These are phyloP conservation scores for Fusarium sp. DNA, from an alignment of 2,329 filamentous ascomycete genomes.

Conservation along the genomic window DNA sequence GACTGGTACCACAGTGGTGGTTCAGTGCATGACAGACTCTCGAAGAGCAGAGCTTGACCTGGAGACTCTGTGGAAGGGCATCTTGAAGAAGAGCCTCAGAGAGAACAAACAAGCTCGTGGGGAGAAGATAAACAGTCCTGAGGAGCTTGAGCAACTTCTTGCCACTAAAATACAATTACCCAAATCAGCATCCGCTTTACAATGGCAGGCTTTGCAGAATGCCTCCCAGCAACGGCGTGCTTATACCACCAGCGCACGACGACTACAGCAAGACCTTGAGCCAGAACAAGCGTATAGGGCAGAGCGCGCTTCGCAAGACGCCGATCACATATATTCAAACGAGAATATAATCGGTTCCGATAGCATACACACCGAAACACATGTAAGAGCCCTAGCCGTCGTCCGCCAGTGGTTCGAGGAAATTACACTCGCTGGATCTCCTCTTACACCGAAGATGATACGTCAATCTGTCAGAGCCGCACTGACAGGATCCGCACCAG, in stretches of 20 bases:
- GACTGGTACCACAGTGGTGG: conserved; percentile 63
- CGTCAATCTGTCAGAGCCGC: conserved; percentile 54
- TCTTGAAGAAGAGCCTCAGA: conserved; percentile 52
- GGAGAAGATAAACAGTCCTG: conserved; percentile 33
- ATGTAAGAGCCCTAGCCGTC: conserved; percentile 25
- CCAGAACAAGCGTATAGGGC: not conserved
- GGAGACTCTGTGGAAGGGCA: conserved; percentile 62
- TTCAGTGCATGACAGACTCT: conserved; percentile 68
- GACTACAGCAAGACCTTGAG: conserved; percentile 25
- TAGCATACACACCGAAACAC: not conserved
- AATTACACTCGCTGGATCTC: conserved; percentile 53
- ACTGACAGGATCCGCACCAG: conserved; percentile 45
- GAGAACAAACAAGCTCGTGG: conserved; percentile 48
- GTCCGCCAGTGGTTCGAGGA: conserved; percentile 51
- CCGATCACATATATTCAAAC: not conserved
- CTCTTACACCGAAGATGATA: conserved; percentile 51
- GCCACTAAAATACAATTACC: conserved; percentile 50
- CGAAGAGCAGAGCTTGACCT: conserved; percentile 64
- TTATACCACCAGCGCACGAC: conserved; percentile 50
- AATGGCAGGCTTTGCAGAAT: conserved; percentile 51
- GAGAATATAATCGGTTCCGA: not conserved
- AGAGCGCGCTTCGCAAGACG: not conserved
- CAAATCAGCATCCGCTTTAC: conserved; percentile 44
- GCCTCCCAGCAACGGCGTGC: conserved; percentile 50
- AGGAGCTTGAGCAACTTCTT: conserved; percentile 48